Conservation (phyloP, 225 moss, liverwort and hornwort species). For the Bryum argenteum region DNA sequence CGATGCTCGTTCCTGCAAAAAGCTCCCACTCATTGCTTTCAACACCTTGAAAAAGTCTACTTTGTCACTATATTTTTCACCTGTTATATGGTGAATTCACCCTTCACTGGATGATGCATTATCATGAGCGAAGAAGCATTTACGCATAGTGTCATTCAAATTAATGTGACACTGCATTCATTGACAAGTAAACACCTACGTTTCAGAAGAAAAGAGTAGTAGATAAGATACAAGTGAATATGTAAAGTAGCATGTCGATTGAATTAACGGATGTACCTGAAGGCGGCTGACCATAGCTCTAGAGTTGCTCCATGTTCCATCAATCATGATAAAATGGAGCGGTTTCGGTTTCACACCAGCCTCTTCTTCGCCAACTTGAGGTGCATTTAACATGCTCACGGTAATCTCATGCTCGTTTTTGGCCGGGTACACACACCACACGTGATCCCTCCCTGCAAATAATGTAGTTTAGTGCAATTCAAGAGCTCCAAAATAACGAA, state of each 20-base stretch:
- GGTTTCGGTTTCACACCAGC: conserved; percentile 49
- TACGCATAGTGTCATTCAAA: too few species aligned
- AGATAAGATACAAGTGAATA: too few species aligned
- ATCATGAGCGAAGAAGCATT: too few species aligned
- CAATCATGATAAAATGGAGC: conserved; percentile 81
- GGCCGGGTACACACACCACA: conserved; percentile 91
- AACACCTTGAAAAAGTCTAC: not conserved
- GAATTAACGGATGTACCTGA: conserved; percentile 43
- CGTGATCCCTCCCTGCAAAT: conserved; percentile 64
- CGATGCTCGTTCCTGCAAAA: conserved; percentile 61
- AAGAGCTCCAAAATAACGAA: conserved; percentile 9
- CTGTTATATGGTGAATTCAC: too few species aligned
- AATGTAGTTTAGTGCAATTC: not conserved
- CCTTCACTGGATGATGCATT: too few species aligned
- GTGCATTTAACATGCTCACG: conserved; percentile 57
- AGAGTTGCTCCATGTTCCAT: conserved; percentile 98
- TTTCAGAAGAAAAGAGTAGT: too few species aligned
- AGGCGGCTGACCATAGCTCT: conserved; percentile 96
- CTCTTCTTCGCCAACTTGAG: conserved; percentile 34
- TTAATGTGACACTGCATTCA: too few species aligned
- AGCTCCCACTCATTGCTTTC: not conserved
- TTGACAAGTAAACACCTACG: too few species aligned
- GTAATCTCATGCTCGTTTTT: conserved; percentile 62
- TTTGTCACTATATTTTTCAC: too few species aligned
- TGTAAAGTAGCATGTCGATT: too few species aligned